phyloP scores from a whole-genome alignment of 2,329 filamentous ascomycete species.

The Sporothrix euskadiensis region DNA sequence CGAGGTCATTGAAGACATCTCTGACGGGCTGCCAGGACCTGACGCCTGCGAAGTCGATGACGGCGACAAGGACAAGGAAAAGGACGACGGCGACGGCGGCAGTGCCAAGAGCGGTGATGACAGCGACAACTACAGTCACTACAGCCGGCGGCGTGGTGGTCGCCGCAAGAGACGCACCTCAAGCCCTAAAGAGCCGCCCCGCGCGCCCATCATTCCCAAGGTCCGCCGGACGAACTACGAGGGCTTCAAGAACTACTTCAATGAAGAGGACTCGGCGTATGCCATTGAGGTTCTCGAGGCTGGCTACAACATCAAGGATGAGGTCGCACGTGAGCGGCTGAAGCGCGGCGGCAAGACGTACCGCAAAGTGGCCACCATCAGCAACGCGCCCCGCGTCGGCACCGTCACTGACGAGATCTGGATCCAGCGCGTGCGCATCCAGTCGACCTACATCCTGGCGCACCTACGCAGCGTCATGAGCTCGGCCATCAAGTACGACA shows the following conservation, averaged over 20 bases:
- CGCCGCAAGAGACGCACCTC: not conserved
- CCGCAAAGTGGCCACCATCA: not conserved
- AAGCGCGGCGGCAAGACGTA: not conserved
- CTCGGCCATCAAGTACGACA: constrained; percentile 38
- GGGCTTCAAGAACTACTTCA: constrained; percentile 45
- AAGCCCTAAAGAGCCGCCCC: not conserved
- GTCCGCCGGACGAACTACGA: constrained; percentile 43
- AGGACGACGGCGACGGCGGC: not conserved
- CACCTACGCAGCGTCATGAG: constrained; percentile 36
- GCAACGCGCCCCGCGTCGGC: not conserved
- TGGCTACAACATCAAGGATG: constrained; percentile 30
- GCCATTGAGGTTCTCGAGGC: constrained; percentile 43
- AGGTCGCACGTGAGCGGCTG: constrained; percentile 28
- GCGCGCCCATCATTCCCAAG: constrained; percentile 43
- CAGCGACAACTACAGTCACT: not conserved
- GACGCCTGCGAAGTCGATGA: not conserved
- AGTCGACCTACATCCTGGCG: constrained; percentile 45
- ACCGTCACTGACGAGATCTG: constrained; percentile 28
- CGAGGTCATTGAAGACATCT: not conserved
- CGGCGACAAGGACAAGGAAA: not conserved
- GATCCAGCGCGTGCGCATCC: constrained; percentile 45
- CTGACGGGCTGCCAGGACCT: not conserved
- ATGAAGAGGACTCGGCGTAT: constrained; percentile 42
- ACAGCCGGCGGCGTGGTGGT: not conserved
- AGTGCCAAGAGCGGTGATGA: not conserved